A percentile compares a stretch with the other conserved stretches of the same genome.
Evolutionary conservation across 257 asterid species (phyloP).

Genomic region (Ehretia macrophylla): DNA sequence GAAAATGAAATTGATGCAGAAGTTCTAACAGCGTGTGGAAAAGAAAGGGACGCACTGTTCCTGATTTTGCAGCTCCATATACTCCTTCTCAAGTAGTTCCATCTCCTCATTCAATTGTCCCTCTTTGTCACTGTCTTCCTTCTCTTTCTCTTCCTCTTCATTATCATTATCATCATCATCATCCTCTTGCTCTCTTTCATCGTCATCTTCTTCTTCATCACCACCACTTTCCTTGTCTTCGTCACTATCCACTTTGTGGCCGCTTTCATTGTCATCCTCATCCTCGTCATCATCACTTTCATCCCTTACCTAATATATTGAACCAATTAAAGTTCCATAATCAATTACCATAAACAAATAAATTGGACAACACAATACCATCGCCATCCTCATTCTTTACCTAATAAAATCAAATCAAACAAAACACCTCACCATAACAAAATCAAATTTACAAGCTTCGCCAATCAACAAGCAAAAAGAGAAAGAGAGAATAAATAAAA

Average conservation of each 20-base stretch:
- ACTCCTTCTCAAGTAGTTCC: constrained; percentile 74
- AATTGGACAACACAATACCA: too few relatives aligned
- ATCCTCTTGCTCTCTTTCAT: constrained; percentile 5
- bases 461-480: too few relatives aligned
- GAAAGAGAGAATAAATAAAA: neutral
- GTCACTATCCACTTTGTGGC: constrained; percentile 2
- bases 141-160: constrained; percentile 9
- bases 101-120: constrained; percentile 35
- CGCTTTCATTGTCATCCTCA: constrained; percentile 12
- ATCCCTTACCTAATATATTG: constrained; percentile 13
- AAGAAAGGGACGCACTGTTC: constrained; percentile 55
- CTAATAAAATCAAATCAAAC: too few relatives aligned
- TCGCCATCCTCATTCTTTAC: too few relatives aligned
- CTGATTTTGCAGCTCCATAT: constrained; percentile 46
- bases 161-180: constrained; percentile 14
- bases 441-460: too few relatives aligned
- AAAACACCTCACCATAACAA: too few relatives aligned
- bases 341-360: neutral
- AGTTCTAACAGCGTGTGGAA: constrained; percentile 3
- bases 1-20: neutral
- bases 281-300: constrained; percentile 14
- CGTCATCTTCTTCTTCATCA: constrained; percentile 6
- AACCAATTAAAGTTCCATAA: neutral
- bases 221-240: constrained; percentile 21
- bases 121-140: constrained; percentile 15